Conservation (phyloP, 192 early-diverging fungal genomes). For the Umbelopsis ramanniana region DNA sequence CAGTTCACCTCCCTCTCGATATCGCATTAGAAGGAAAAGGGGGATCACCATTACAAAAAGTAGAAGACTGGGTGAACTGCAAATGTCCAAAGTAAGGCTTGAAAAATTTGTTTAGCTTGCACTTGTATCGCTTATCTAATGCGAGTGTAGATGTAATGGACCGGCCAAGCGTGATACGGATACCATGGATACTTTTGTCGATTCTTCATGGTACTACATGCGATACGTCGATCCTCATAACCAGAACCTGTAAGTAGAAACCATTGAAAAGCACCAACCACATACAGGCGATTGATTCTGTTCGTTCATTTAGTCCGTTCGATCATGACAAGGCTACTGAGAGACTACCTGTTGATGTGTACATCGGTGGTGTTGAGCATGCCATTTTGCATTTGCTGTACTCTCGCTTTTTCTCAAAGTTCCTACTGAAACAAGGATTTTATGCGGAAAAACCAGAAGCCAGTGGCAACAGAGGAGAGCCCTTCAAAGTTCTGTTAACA, state of each 20-base stretch:
- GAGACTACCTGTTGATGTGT: constrained; percentile 85
- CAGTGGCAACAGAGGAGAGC: constrained; percentile 66
- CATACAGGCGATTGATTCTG: neutral
- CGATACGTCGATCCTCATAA: constrained; percentile 83
- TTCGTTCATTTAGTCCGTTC: constrained; percentile 50
- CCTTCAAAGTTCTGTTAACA: constrained; percentile 83
- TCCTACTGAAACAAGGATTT: constrained; percentile 66
- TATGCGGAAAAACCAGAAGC: constrained; percentile 50
- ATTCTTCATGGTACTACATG: constrained; percentile 97
- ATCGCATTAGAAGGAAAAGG: constrained; percentile 66
- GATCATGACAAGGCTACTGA: constrained; percentile 51
- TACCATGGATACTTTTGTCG: constrained; percentile 98
- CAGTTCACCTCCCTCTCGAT: constrained; percentile 70
- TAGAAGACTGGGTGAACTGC: constrained; percentile 72
- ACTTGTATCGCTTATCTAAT: neutral
- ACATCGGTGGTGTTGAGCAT: constrained; percentile 95
- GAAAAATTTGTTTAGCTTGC: neutral
- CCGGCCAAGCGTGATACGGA: constrained; percentile 84
- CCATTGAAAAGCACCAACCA: neutral
- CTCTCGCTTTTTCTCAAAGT: constrained; percentile 89
- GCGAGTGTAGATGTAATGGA: constrained; percentile 61
- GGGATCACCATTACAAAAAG: constrained; percentile 68
- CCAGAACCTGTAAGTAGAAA: constrained; percentile 37
- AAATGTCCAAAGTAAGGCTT: constrained; percentile 71
- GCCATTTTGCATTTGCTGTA: constrained; percentile 94